Evolutionary conservation across 441 rosid species (phyloP).

Genomic region (Biscutella laevigata): DNA sequence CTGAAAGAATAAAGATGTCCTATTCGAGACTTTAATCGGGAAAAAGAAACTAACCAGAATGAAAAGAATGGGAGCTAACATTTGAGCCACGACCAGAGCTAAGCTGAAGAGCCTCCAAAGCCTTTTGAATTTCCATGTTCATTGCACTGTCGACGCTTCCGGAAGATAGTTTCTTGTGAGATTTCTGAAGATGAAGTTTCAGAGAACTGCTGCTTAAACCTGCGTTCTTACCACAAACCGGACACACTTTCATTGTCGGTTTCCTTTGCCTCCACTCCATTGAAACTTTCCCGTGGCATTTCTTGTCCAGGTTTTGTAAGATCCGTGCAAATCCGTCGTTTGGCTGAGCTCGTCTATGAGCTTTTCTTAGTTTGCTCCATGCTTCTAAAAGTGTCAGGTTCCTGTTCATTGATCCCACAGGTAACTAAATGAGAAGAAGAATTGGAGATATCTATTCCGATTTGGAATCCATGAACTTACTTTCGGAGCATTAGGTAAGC

Average conservation of each 20-base stretch:
- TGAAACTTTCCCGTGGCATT: slow-evolving; percentile 69
- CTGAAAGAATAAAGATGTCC: too few species aligned
- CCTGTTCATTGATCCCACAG: slow-evolving; percentile 34
- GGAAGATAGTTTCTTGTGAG: slow-evolving; percentile 76
- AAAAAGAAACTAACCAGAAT: slow-evolving; percentile 37
- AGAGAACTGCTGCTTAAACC: slow-evolving; percentile 92
- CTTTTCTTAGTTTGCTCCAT: slow-evolving; percentile 69
- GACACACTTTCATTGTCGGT: slow-evolving; percentile 81
- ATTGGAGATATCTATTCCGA: not conserved
- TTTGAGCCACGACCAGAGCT: slow-evolving; percentile 49
- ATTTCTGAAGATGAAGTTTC: slow-evolving; percentile 83
- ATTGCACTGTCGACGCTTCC: slow-evolving; percentile 98
- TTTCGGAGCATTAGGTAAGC: slow-evolving; percentile 85
- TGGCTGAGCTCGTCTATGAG: slow-evolving; percentile 90
- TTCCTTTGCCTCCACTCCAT: slow-evolving; percentile 95
- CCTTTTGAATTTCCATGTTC: slow-evolving; percentile 92
- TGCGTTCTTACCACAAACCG: slow-evolving; percentile 89
- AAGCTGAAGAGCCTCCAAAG: slow-evolving; percentile 67
- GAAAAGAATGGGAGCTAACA: slow-evolving; percentile 49
- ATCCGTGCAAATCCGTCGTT: slow-evolving; percentile 85
- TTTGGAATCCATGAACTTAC: slow-evolving; percentile 41
- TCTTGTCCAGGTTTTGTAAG: slow-evolving; percentile 53
- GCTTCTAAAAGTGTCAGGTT: slow-evolving; percentile 63
- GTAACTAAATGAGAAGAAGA: slow-evolving; percentile 3
- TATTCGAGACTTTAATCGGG: too few species aligned